Percentiles rank a stretch among this genome's conserved stretches.
Conservation (phyloP, 2,329 filamentous ascomycete species). For the Pseudogymnoascus sp. region DNA sequence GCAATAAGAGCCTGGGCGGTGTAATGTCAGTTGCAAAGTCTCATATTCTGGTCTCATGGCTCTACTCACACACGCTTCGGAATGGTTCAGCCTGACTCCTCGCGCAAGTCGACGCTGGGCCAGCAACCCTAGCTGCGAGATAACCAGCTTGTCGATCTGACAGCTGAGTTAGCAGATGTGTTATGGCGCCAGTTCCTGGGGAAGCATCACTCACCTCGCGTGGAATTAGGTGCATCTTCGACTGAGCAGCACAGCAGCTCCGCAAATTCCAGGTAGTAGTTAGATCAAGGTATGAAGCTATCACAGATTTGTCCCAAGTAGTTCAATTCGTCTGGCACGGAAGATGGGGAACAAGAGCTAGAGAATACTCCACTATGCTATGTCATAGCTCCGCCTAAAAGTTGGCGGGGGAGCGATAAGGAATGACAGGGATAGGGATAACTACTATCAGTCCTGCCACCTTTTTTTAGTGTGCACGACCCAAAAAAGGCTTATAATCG, state of each 20-base stretch:
- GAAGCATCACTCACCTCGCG: constrained; percentile 36
- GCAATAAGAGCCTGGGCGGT: constrained; percentile 64
- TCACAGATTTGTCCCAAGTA: constrained; percentile 1
- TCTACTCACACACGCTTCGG: constrained; percentile 66
- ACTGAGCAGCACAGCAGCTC: constrained; percentile 1
- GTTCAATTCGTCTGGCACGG: background rate
- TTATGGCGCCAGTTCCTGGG: background rate
- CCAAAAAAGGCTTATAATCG: background rate
- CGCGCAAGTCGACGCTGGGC: constrained; percentile 83
- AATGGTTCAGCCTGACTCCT: constrained; percentile 82
- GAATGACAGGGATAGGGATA: background rate
- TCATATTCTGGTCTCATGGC: background rate
- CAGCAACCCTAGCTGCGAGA: constrained; percentile 78
- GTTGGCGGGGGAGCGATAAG: background rate
- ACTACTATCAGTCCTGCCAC: background rate
- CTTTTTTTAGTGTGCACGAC: background rate
- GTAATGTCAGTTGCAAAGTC: background rate
- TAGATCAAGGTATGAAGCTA: background rate
- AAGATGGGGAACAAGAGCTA: background rate
- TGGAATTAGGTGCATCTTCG: constrained; percentile 41
- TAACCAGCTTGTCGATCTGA: constrained; percentile 91
- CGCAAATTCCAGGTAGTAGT: background rate
- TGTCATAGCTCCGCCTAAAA: constrained; percentile 7
- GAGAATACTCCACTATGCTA: background rate
- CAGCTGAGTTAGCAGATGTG: background rate